Conservation (phyloP, 2,329 filamentous ascomycete species). For the Microdochium trichocladiopsis region DNA sequence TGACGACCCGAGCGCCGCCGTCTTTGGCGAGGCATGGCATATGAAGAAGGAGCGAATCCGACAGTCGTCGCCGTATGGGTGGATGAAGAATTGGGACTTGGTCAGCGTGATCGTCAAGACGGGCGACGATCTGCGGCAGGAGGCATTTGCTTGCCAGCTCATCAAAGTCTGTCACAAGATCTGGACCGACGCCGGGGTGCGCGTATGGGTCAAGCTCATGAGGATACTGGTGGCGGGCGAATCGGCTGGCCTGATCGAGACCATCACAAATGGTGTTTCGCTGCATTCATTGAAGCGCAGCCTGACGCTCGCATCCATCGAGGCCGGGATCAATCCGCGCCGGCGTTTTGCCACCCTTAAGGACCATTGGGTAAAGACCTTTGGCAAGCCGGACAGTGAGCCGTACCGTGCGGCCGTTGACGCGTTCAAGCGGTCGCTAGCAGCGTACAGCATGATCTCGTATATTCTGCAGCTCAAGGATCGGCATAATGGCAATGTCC, state of each 20-base stretch:
- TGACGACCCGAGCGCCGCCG: slow-evolving; percentile 78
- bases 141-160: slow-evolving; percentile 80
- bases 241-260: slow-evolving; percentile 78
- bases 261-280: slow-evolving; percentile 84
- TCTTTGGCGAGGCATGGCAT: slow-evolving; percentile 82
- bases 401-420: slow-evolving; percentile 66
- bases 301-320: slow-evolving; percentile 68
- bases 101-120: slow-evolving; percentile 86
- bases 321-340: slow-evolving; percentile 64
- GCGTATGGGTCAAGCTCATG: slow-evolving; percentile 88
- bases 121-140: slow-evolving; percentile 73
- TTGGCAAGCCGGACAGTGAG: slow-evolving; percentile 63
- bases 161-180: slow-evolving; percentile 77
- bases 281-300: slow-evolving; percentile 78
- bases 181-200: slow-evolving; percentile 66
- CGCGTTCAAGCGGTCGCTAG: slow-evolving; percentile 74
- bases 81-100: slow-evolving; percentile 87
- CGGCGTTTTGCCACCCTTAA: slow-evolving; percentile 72
- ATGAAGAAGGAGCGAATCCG: slow-evolving; percentile 78
- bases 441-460: slow-evolving; percentile 78
- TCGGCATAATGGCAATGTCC: slow-evolving; percentile 78
- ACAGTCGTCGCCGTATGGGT: slow-evolving; percentile 76
- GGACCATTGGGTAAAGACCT: slow-evolving; percentile 76
- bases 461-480: slow-evolving; percentile 83
- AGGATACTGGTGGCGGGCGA: slow-evolving; percentile 80